These are phyloP conservation scores for Scedosporium dehoogii DNA, from an alignment of 2,329 filamentous ascomycete genomes.

Conservation along the genomic window DNA sequence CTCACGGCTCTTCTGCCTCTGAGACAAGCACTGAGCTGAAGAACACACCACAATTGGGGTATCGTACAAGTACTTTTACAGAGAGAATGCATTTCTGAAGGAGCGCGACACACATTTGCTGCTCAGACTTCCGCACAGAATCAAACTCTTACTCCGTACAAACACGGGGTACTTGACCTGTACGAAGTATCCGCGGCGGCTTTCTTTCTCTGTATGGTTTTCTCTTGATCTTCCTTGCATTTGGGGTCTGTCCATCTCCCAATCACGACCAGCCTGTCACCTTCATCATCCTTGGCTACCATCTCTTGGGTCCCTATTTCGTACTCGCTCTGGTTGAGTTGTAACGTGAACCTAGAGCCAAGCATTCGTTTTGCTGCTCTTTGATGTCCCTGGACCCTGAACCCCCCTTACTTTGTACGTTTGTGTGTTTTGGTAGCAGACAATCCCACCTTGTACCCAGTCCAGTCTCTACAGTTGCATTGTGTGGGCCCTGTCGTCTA, in stretches of 20 bases:
- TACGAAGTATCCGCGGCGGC: background rate
- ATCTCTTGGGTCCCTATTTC: background rate
- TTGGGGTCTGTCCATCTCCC: background rate
- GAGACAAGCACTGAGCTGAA: slow-evolving; percentile 8
- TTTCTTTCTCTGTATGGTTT: background rate
- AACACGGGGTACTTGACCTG: background rate
- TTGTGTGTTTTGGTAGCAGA: background rate
- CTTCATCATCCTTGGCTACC: background rate
- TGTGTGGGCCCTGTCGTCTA: background rate
- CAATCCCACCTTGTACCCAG: background rate
- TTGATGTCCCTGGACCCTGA: background rate
- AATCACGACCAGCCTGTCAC: background rate
- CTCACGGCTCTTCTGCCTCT: slow-evolving; percentile 15
- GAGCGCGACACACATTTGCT: too few relatives aligned
- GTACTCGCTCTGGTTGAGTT: too few relatives aligned
- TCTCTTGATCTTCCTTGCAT: background rate
- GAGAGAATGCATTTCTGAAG: too few relatives aligned
- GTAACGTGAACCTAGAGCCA: background rate
- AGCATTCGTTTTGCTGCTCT: background rate
- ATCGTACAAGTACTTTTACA: too few relatives aligned
- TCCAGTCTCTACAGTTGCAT: background rate
- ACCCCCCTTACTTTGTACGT: background rate
- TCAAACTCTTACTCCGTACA: too few relatives aligned
- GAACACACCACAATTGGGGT: too few relatives aligned
- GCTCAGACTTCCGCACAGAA: too few relatives aligned